Base-by-base conservation (phyloP, 176 grass and related monocot species). In the Stipa capillata region DNA sequence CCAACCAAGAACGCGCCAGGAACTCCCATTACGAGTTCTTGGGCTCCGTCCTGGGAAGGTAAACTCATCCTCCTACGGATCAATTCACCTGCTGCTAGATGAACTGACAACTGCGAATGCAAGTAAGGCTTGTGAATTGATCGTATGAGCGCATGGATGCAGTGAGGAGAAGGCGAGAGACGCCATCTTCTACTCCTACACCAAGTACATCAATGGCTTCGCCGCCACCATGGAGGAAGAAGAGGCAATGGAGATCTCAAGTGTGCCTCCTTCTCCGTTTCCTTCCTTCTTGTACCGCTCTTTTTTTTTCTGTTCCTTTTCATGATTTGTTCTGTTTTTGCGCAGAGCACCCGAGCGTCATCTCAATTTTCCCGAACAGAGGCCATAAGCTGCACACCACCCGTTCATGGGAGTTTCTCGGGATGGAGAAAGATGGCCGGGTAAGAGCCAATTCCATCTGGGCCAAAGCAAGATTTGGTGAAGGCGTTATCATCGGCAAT, bases 171-270 rank as follows among this genome's bases (percentile, higher is more conserved):
- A 73, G 86, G 95, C 95, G 60, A 64, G 60, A 69, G 85, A 87
- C 28, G 85, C 95, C 24, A 94, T 97, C 65, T 94, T 97, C 73
- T 97, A 97, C 87, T 97, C 95, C 9, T 97, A 94, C 85, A 94
- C 91, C 21, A 86, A 67, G 33, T 80, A 89, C 85, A 97, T 97
- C 85, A 97, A 97, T 42, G 95, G 95, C 49, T 97, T 97, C 36
- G 95, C 95, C 1, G 95, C 95, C 52, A 85, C 45, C 45, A 85
- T 97, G 17, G 89, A 94, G 31, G 87, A 90, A 16, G 68, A 85
- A 33, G 92, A 92, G 15, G 95, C 87, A 0, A 78, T 66, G 48
- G 71, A 79, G 73, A 65, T 97, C 49, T 82, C 95, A 0, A 86
- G 95, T 97, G 81, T 42, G 82, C 4, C 52, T 4, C 24, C 14